phyloP scores from a whole-genome alignment of 495 filamentous ascomycete genomes.

The Trichoderma asperelloides region DNA sequence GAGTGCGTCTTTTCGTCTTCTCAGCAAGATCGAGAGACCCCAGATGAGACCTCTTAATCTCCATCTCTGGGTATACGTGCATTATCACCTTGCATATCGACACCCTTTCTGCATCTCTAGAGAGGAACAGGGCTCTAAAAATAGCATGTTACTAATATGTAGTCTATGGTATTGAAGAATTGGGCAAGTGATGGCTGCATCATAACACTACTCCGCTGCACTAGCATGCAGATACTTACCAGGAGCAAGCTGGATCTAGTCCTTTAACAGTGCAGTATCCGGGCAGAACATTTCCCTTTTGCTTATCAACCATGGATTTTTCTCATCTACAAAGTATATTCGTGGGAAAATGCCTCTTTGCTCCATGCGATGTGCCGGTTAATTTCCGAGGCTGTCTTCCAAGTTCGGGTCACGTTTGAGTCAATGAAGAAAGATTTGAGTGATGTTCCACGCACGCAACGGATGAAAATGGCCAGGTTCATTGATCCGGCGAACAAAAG shows the following conservation, averaged over 20 bases:
- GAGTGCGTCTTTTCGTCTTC: neutral
- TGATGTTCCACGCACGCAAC: too few species aligned
- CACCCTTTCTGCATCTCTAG: too few species aligned
- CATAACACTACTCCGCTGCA: neutral
- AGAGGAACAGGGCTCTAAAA: neutral
- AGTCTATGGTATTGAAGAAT: neutral
- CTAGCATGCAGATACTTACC: neutral
- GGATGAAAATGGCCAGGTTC: too few species aligned
- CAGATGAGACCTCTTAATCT: neutral
- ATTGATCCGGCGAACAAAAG: too few species aligned
- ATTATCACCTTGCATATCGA: neutral
- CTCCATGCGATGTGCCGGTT: too few species aligned
- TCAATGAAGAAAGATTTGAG: too few species aligned
- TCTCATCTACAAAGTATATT: too few species aligned
- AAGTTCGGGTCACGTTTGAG: too few species aligned
- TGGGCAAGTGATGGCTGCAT: neutral
- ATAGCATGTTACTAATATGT: neutral
- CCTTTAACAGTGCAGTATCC: neutral
- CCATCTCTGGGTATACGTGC: neutral
- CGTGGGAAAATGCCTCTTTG: too few species aligned
- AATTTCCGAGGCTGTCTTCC: too few species aligned
- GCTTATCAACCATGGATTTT: too few species aligned
- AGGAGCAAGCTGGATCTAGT: neutral
- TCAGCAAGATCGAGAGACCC: neutral
- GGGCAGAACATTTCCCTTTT: neutral